Base-by-base conservation (phyloP, 768 basidiomycete species). In the Podaxis pistillaris region DNA sequence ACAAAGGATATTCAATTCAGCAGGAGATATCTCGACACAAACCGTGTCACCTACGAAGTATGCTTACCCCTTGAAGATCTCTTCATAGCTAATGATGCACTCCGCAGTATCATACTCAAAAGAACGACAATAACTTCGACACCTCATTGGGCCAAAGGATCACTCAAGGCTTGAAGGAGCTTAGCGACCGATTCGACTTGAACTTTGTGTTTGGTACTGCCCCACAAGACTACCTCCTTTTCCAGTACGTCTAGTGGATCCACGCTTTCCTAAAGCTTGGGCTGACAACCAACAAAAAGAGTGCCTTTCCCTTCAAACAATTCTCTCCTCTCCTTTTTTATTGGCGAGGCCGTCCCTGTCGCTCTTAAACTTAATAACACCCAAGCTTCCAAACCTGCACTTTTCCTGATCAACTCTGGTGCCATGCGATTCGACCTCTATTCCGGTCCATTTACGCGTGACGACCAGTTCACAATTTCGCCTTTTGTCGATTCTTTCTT, bases 11-110 rank as follows among this genome's bases (percentile, higher is more conserved):
- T 91, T 56, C 80, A 82, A 0, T 89, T 92, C 71, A 81, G 78
- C 36, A 80, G 92, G 30, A 80, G 91, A 30, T 94, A 94, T 70
- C 76, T 94, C 15, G 91, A 94, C 67, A 83, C 89, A 47, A 94
- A 94, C 70, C 84, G 88, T 26, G 84, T 89, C 30, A 89, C 88
- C 11, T 92, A 86, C 61, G 83, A 93, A 74, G 84, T 89, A 67
- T 19, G n/a, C 6, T 2, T 26, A 24, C 8, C 44, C 50, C 2
- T 33, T 9, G 24, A 11, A 44, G 28, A 13, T 17, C 24, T 19
- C 5, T 15, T 22, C 36, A n/a, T 46, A 17, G 24, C 12, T 37
- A 37, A 54, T 50, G 1, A 63, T 19, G 3, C 55, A 44, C 33
- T 62, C 70, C 66, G 47, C 64, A 90, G 84, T 95, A 83, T 72